These are phyloP conservation scores for Tetragonia tetragonoides DNA, from an alignment of 148 eudicot species.

Conservation along the genomic window DNA sequence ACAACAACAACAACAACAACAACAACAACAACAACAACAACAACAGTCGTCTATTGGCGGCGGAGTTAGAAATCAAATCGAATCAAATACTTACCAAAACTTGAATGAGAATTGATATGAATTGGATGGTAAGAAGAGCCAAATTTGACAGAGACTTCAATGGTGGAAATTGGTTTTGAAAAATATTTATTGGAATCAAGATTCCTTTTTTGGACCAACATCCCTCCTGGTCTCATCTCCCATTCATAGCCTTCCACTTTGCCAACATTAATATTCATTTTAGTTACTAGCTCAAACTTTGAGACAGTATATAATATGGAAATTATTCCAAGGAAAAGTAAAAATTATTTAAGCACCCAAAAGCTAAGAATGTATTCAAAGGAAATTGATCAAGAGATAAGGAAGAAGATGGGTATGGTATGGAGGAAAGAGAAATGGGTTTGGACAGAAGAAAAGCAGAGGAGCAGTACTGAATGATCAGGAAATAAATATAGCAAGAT, in stretches of 20 bases:
- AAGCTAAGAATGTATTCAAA: not conserved
- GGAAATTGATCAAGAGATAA: not conserved
- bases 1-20: not conserved
- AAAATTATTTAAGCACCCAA: no score
- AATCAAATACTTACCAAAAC: slow-evolving; percentile 44
- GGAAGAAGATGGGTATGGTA: not conserved
- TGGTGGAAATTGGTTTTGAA: slow-evolving; percentile 30
- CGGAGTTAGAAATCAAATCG: not conserved
- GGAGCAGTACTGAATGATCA: slow-evolving; percentile 16
- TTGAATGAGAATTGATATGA: slow-evolving; percentile 55
- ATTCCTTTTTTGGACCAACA: slow-evolving; percentile 69
- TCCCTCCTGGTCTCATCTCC: slow-evolving; percentile 81
- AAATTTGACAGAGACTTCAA: slow-evolving; percentile 55
- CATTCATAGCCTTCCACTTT: slow-evolving; percentile 38
- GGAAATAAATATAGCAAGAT: no score
- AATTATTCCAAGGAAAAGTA: not conserved
- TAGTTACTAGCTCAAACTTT: not conserved
- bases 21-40: not conserved
- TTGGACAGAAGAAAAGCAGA: not conserved
- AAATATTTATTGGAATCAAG: slow-evolving; percentile 34
- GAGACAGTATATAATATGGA: not conserved
- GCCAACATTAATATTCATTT: slow-evolving; percentile 16
- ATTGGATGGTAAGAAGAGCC: slow-evolving; percentile 53
- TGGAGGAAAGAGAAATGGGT: not conserved
- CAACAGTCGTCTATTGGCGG: no score